Evolutionary conservation across 352 stramenopile species (phyloP), one percentile per base, ranked within the genome.

Genomic region (Lagenidium sp.): DNA sequence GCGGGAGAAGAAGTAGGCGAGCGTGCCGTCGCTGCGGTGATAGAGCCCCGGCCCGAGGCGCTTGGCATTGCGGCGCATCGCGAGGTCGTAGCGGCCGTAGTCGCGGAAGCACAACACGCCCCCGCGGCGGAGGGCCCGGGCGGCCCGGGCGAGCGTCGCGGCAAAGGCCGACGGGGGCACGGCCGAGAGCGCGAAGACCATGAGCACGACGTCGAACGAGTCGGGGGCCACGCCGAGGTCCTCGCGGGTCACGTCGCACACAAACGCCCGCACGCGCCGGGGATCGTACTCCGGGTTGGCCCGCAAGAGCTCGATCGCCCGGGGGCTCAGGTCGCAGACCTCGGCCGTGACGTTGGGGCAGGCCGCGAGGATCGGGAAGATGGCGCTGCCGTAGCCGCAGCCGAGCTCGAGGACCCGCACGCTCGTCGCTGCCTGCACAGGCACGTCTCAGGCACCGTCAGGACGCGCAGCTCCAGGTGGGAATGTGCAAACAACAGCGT

Each of bases 71-170:
- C 79, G 76, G 13, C 79, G 61, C 81, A 95, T 93, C 21, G 82
- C 80, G 10, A 95, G 60, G 44, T 95, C 82, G 55, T 88, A 95
- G 15, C 91, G 62, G 10, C 77, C 82, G 32, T 93, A 95, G 60
- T 95, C 82, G 22, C 82, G 74, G 29, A 95, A 90, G 58, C 79
- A 92, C 19, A 93, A 62, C 36, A 88, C 50, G 5, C 80, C 82
- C 11, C 78, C 82, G 10, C 67, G 70, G 22, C 64, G 68, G 26
- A 87, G 49, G 4, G 64, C 63, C 11, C 51, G 32, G 34, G 59
- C 73, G 16, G 91, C 65, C 41, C 86, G 84, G n/a, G 49, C 40
- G 29, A 95, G 32, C 19, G 73, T 70, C 18, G 44, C 31, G 1
- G 28, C 38, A 24, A 89, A 82, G 5, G 68, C 56, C 26, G 68